These are phyloP conservation scores for Penicillium fimorum DNA, from an alignment of 495 filamentous ascomycete genomes.

Conservation along the genomic window DNA sequence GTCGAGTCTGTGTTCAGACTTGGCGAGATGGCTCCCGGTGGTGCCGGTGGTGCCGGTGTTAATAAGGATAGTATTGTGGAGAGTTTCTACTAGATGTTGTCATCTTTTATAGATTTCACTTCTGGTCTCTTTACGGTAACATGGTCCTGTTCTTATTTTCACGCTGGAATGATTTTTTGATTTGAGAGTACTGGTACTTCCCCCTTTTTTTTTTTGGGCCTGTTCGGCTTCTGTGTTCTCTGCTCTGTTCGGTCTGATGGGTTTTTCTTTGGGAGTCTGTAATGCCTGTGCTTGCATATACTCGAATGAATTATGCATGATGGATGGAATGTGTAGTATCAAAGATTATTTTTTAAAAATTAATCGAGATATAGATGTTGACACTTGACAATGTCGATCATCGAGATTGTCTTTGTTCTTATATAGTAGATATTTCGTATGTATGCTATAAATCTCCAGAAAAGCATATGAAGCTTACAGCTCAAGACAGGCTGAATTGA, in stretches of 20 bases:
- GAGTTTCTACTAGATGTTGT: constrained; percentile 79
- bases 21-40: constrained; percentile 63
- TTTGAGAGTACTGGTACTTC: constrained; percentile 4
- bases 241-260: constrained; percentile 6
- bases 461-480: background rate
- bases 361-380: constrained; percentile 8
- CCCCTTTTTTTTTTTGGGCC: background rate
- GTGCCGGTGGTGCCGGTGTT: constrained; percentile 64
- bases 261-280: constrained; percentile 6
- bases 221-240: constrained; percentile 1
- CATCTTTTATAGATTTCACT: constrained; percentile 4
- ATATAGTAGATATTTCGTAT: background rate
- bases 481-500: constrained; percentile 7
- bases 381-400: constrained; percentile 6
- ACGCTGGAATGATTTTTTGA: constrained; percentile 12
- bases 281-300: constrained; percentile 6
- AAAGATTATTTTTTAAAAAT: background rate
- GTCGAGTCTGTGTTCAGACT: constrained; percentile 93
- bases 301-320: constrained; percentile 10
- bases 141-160: constrained; percentile 7
- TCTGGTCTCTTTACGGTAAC: constrained; percentile 4
- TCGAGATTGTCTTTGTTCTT: background rate
- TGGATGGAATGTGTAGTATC: constrained; percentile 7
- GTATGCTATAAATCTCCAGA: background rate
- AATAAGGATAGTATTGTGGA: constrained; percentile 98